Evolutionary conservation across 495 filamentous ascomycete species (phyloP).

Genomic region (Hypoxylon intermedium): DNA sequence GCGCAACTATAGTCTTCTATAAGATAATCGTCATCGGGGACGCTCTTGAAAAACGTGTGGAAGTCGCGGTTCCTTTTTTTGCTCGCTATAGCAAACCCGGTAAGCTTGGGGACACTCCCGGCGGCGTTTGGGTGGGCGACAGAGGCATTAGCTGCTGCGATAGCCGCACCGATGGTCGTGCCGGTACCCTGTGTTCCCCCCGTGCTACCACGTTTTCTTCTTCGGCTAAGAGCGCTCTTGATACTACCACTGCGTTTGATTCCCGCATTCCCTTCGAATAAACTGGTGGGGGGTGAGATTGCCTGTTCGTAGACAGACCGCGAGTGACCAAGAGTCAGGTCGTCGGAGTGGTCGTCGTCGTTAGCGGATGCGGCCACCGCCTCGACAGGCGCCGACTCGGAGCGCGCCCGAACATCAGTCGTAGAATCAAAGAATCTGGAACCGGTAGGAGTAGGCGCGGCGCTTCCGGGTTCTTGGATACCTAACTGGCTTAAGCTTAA

Average conservation of each 20-base stretch:
- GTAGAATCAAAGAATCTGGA: constrained; percentile 53
- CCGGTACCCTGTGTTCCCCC: constrained; percentile 51
- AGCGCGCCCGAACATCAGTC: constrained; percentile 47
- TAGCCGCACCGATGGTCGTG: constrained; percentile 69
- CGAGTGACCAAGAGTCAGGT: constrained; percentile 41
- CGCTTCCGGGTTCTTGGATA: constrained; percentile 62
- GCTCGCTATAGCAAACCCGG: constrained; percentile 94
- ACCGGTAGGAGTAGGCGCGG: constrained; percentile 48
- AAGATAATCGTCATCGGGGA: constrained; percentile 96
- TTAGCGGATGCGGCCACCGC: constrained; percentile 18
- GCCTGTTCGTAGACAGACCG: constrained; percentile 55
- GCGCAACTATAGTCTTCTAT: constrained; percentile 99
- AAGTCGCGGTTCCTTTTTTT: constrained; percentile 97
- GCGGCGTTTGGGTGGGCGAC: constrained; percentile 67
- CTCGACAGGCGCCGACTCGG: constrained; percentile 56
- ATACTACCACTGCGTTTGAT: constrained; percentile 81
- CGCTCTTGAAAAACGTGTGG: constrained; percentile 89
- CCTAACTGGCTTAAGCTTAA: constrained; percentile 85
- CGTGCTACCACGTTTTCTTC: constrained; percentile 82
- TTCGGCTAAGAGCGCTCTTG: constrained; percentile 73
- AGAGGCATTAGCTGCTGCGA: constrained; percentile 68
- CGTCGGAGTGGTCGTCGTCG: constrained; percentile 42
- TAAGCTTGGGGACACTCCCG: constrained; percentile 73
- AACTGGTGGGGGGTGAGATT: constrained; percentile 69
- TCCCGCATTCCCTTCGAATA: constrained; percentile 71